Evolutionary conservation across 371 early-diverging fungal genomes (phyloP).

Genomic region (Apophysomyces variabilis): DNA sequence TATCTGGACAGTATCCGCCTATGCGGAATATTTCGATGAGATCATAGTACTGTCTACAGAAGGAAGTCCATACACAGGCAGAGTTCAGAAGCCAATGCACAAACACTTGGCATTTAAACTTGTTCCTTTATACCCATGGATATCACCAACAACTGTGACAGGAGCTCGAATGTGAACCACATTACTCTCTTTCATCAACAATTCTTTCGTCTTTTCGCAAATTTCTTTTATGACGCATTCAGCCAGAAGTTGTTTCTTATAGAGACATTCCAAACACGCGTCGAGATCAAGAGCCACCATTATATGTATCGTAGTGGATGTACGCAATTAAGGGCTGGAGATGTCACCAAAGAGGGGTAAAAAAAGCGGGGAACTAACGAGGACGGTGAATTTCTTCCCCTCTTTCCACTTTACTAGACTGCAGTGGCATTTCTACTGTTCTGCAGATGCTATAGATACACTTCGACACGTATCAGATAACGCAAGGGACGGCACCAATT

Average conservation of each 20-base stretch:
- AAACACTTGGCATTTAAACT: neutral
- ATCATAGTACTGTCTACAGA: conserved; percentile 92
- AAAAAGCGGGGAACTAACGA: conserved; percentile 1
- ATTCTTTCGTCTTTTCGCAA: conserved; percentile 86
- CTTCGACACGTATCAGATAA: no score
- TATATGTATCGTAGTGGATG: conserved; percentile 2
- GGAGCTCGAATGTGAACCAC: conserved; percentile 88
- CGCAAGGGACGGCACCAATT: no score
- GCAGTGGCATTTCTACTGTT: no score
- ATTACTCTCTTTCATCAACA: conserved; percentile 91
- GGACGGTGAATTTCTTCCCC: no score
- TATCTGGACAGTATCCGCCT: conserved; percentile 90
- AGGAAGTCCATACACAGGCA: neutral
- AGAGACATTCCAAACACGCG: conserved; percentile 70
- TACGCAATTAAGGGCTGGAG: neutral
- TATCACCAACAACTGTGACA: conserved; percentile 95
- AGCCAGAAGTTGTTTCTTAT: conserved; percentile 80
- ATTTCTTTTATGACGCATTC: conserved; percentile 87
- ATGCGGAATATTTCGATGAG: conserved; percentile 95
- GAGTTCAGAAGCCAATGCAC: neutral
- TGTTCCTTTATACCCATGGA: conserved; percentile 78
- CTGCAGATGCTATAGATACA: no score
- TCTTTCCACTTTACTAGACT: no score
- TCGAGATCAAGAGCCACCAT: conserved; percentile 72
- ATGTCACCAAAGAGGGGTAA: neutral